Conservation (phyloP, 306 rosid species). For the Rosa persica region DNA sequence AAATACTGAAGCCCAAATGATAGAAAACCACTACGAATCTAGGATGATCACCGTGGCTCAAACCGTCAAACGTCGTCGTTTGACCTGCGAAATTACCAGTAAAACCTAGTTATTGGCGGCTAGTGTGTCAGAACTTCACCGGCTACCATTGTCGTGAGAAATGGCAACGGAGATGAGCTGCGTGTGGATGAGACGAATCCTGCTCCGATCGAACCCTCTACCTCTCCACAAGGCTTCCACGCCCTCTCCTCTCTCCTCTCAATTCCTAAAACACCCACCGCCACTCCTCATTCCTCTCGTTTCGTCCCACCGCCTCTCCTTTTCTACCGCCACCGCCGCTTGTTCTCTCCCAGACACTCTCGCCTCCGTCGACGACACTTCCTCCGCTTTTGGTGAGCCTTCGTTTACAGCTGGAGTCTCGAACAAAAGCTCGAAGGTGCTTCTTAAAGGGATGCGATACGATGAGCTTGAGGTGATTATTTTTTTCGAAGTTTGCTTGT, state of each 20-base stretch:
- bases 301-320: constrained; percentile 36
- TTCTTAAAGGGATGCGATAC: constrained; percentile 83
- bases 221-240: constrained; percentile 18
- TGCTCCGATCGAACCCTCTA: constrained; percentile 28
- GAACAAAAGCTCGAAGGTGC: constrained; percentile 39
- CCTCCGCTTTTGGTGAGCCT: constrained; percentile 40
- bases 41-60: too few species aligned
- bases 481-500: too few species aligned
- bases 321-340: constrained; percentile 38
- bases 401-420: constrained; percentile 20
- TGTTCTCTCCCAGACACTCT: constrained; percentile 21
- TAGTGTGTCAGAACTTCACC: neutral
- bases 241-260: constrained; percentile 32
- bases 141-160: neutral
- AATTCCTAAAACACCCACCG: constrained; percentile 24
- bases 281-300: constrained; percentile 25
- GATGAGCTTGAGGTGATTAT: constrained; percentile 59
- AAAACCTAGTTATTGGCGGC: neutral
- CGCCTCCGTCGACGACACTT: constrained; percentile 22
- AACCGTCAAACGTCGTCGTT: neutral
- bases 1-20: neutral
- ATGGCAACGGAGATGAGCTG: constrained; percentile 32
- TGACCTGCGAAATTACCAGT: neutral
- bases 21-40: too few species aligned
- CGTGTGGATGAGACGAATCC: constrained; percentile 52